Evolutionary conservation across 1,284 basidiomycete genomes (phyloP).

Genomic region (Sporisorium scitamineum): DNA sequence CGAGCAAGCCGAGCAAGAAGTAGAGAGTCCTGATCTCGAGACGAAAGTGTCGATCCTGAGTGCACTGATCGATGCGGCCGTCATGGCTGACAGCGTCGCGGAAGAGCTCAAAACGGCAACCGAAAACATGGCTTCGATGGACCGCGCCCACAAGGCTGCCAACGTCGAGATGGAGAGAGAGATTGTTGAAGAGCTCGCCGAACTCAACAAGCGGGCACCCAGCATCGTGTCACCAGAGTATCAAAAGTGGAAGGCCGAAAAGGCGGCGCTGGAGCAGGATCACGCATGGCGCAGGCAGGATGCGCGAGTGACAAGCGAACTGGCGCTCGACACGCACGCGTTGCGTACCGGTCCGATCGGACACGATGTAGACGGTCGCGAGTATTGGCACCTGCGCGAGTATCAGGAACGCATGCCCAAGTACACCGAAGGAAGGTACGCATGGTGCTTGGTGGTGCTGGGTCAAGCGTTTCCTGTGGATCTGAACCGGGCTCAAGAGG

Average conservation of each 20-base stretch:
- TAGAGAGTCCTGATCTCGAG: conserved; percentile 39
- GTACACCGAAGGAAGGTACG: conserved; percentile 45
- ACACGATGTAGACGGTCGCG: conserved; percentile 50
- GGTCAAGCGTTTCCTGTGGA: conserved; percentile 29
- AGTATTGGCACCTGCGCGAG: conserved; percentile 59
- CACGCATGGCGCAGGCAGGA: conserved; percentile 41
- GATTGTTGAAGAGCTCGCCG: conserved; percentile 43
- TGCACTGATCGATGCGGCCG: conserved; percentile 41
- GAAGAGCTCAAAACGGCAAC: conserved; percentile 46
- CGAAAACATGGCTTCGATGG: conserved; percentile 28
- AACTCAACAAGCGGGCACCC: conserved; percentile 47
- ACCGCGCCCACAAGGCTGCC: conserved; percentile 20
- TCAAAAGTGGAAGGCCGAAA: conserved; percentile 45
- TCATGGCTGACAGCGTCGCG: conserved; percentile 38
- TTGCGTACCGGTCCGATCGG: conserved; percentile 53
- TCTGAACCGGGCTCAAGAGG: conserved; percentile 10
- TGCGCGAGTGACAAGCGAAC: conserved; percentile 21
- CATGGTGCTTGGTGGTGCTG: conserved; percentile 55
- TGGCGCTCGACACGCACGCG: conserved; percentile 42
- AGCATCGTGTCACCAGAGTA: conserved; percentile 46
- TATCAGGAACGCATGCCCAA: conserved; percentile 56
- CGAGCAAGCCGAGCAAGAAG: conserved; percentile 14
- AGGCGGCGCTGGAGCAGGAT: conserved; percentile 27
- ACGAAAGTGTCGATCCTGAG: conserved; percentile 41
- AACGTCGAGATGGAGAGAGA: conserved; percentile 43